A percentile compares a stretch with the other conserved stretches of the same genome.
phyloP scores from a whole-genome alignment of 176 grass and related monocot genomes.

The Paspalum notatum region DNA sequence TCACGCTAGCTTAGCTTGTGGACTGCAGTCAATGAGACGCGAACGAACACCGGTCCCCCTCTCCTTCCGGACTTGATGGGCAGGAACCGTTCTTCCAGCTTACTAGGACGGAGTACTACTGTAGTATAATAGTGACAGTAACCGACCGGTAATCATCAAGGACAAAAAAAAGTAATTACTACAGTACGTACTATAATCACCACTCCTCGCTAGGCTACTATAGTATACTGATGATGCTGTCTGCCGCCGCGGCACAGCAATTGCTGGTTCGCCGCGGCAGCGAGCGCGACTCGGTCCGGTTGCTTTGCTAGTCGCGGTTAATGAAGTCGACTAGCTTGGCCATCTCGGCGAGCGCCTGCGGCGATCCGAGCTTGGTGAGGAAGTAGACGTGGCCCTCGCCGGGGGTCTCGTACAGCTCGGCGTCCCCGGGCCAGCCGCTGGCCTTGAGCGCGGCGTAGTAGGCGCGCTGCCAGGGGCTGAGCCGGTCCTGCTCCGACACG shows the following conservation, averaged over 20 bases:
- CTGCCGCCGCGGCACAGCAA: not conserved
- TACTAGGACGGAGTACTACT: not conserved
- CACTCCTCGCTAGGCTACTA: conserved; percentile 23
- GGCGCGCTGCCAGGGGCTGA: conserved; percentile 55
- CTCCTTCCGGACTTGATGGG: conserved; percentile 40
- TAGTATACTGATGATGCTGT: not conserved
- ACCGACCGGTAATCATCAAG: conserved; percentile 18
- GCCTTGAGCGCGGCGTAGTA: conserved; percentile 49
- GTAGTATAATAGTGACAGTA: too few species aligned
- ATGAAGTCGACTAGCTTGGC: conserved; percentile 56
- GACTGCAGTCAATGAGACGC: conserved; percentile 28
- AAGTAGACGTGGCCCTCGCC: conserved; percentile 68
- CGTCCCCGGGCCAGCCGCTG: conserved; percentile 44
- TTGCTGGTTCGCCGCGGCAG: not conserved
- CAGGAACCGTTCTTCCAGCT: conserved; percentile 29
- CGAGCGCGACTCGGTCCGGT: not conserved
- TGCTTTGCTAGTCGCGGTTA: conserved; percentile 33
- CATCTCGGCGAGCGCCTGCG: conserved; percentile 56
- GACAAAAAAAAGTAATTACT: conserved; percentile 13
- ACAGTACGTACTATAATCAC: not conserved
- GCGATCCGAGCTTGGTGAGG: conserved; percentile 50
- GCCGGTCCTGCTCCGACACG: conserved; percentile 53
- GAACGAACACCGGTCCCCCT: conserved; percentile 27
- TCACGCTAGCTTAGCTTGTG: conserved; percentile 8
- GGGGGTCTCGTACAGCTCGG: conserved; percentile 52